Conservation (phyloP, 2,329 filamentous ascomycete genomes). For the Venturia pyrina region DNA sequence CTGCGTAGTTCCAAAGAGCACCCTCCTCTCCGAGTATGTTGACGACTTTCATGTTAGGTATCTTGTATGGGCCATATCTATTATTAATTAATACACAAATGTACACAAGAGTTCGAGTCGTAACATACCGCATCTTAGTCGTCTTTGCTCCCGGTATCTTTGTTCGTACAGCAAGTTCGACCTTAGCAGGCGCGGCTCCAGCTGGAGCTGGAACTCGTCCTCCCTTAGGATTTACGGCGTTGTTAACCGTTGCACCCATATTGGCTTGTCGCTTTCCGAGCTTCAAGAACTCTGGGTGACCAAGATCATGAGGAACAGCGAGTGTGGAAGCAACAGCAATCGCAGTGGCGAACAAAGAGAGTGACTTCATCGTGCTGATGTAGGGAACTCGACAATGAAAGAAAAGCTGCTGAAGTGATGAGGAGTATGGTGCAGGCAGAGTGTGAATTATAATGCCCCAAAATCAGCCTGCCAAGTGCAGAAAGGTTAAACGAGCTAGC, state of each 20-base stretch:
- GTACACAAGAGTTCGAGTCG: background rate
- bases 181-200: background rate
- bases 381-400: too few relatives aligned
- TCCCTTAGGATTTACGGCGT: background rate
- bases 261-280: background rate
- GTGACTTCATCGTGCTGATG: background rate
- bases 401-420: too few relatives aligned
- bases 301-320: background rate
- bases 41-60: conserved; percentile 2
- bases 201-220: conserved; percentile 4
- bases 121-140: background rate
- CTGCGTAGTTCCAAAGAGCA: conserved; percentile 11
- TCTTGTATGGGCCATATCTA: conserved; percentile 12
- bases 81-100: background rate
- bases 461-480: background rate
- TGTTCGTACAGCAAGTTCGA: background rate
- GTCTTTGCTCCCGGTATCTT: background rate
- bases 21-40: conserved; percentile 10
- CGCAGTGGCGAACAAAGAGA: background rate
- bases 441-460: background rate
- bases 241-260: background rate
- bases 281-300: background rate
- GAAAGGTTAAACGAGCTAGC: background rate
- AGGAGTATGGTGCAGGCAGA: too few relatives aligned
- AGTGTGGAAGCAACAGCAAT: background rate